Evolutionary conservation across 2,329 filamentous ascomycete species (phyloP), one percentile per base, ranked within the genome.

Genomic region (Hypoxylon sp.): DNA sequence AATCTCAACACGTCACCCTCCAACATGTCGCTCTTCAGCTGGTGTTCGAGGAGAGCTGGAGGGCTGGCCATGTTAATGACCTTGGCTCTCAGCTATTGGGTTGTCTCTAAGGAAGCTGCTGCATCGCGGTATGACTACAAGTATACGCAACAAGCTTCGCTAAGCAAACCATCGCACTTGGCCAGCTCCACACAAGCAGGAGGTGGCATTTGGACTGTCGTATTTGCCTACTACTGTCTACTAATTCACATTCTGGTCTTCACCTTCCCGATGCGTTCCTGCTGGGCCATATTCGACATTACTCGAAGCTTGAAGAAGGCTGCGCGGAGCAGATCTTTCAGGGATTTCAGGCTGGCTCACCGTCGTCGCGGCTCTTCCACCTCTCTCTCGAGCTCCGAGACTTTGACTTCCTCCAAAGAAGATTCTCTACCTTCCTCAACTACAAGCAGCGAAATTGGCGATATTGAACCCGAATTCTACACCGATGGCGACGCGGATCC

Each of bases 201-300:
- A 27, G 82, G 79, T 39, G 84, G 85, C 30, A 73, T 82, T 50
- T 86, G 80, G 81, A 86, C 85, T 12, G 75, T 82, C 51, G 30
- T 87, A 29, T 90, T 90, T 72, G 83, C 88, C 52, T 88, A 87
- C 73, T 92, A 91, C 77, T 88, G 85, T 55, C 80, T 91, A 16
- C 75, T 90, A 32, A 85, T 91, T 60, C 90, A 92, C 75, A 61
- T 88, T 57, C 80, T 91, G 57, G 88, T 90, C 71, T 85, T 87
- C 68, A 76, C 84, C 30, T 91, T 92, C 70, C 87, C 88, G 21
- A 73, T 89, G 5, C 85, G 89, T 63, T 86, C 88, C 23, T 87
- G 84, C 77, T 90, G 83, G 81, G 84, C 87, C 14, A 82, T 90
- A 53, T 85, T 84, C 81, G 84, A 84, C 72, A 81, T 90, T 57